These are phyloP conservation scores for Cercophora sp. DNA, from an alignment of 495 filamentous ascomycete species.

Conservation along the genomic window DNA sequence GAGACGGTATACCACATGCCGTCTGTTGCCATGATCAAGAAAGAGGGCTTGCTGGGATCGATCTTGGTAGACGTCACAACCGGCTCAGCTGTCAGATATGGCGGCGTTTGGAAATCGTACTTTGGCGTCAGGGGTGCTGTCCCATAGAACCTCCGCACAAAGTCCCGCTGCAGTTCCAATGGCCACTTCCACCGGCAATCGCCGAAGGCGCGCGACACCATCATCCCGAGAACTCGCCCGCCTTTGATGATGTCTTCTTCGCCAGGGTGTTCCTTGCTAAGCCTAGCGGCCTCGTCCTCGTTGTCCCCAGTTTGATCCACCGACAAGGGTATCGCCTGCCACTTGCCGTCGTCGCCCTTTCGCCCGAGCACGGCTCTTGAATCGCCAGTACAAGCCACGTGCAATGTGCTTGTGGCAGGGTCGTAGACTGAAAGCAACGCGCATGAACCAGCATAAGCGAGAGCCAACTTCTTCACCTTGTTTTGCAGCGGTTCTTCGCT, in stretches of 20 bases:
- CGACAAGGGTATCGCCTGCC: conserved; percentile 49
- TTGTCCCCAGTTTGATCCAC: conserved; percentile 58
- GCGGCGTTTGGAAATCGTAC: conserved; percentile 50
- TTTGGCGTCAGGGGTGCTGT: conserved; percentile 37
- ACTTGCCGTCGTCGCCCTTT: conserved; percentile 38
- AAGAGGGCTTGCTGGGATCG: conserved; percentile 39
- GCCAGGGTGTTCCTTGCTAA: conserved; percentile 54
- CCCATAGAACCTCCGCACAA: conserved; percentile 39
- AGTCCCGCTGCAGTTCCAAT: conserved; percentile 45
- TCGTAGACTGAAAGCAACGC: conserved; percentile 58
- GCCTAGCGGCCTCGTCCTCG: conserved; percentile 44
- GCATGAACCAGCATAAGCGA: conserved; percentile 55
- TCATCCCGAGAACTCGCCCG: conserved; percentile 55
- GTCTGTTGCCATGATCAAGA: conserved; percentile 62
- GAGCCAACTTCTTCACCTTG: conserved; percentile 16
- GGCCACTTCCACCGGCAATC: conserved; percentile 63
- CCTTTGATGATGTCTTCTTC: conserved; percentile 51
- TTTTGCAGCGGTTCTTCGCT: conserved; percentile 32
- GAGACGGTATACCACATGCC: conserved; percentile 62
- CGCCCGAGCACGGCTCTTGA: conserved; percentile 59
- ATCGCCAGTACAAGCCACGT: conserved; percentile 51
- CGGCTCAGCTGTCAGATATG: conserved; percentile 64
- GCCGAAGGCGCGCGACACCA: conserved; percentile 59
- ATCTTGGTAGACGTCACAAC: conserved; percentile 55
- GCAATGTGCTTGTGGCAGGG: conserved; percentile 39